These are phyloP conservation scores for Lathyrus aphaca DNA, from an alignment of 306 rosid species.

Conservation along the genomic window DNA sequence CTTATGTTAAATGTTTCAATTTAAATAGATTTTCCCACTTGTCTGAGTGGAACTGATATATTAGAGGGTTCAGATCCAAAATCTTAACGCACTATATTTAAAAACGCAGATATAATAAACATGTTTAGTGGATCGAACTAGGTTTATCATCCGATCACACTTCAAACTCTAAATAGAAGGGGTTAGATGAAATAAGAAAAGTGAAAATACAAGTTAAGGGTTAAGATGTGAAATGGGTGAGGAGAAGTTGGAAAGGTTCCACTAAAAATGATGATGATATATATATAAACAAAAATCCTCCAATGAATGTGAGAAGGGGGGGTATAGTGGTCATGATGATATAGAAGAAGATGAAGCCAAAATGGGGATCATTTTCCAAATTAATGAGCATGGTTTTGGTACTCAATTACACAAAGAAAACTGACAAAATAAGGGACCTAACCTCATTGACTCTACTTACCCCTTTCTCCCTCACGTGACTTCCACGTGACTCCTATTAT, in stretches of 20 bases:
- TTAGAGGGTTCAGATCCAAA: too few relatives aligned
- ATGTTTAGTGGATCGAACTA: too few relatives aligned
- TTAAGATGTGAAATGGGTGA: constrained; percentile 54
- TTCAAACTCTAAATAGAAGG: too few relatives aligned
- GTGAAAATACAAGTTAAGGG: constrained; percentile 20
- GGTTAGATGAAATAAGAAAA: too few relatives aligned
- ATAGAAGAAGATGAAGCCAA: constrained; percentile 66
- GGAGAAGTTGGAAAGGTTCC: constrained; percentile 58
- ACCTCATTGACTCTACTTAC: constrained; percentile 75
- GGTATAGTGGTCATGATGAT: constrained; percentile 55
- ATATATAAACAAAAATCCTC: constrained; percentile 42
- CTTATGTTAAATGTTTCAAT: not conserved
- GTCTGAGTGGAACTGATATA: too few relatives aligned
- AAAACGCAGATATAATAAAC: too few relatives aligned
- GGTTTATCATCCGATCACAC: too few relatives aligned
- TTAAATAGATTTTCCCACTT: not conserved
- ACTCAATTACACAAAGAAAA: constrained; percentile 82
- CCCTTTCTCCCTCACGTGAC: constrained; percentile 45
- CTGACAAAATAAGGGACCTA: constrained; percentile 72
- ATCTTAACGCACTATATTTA: too few relatives aligned
- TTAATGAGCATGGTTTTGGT: constrained; percentile 74
- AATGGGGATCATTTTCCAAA: constrained; percentile 81
- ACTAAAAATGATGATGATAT: constrained; percentile 52
- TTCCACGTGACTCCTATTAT: constrained; percentile 40
- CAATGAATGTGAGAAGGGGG: constrained; percentile 49